Conservation (phyloP, 768 basidiomycete species). For the Fomitopsis serialis region DNA sequence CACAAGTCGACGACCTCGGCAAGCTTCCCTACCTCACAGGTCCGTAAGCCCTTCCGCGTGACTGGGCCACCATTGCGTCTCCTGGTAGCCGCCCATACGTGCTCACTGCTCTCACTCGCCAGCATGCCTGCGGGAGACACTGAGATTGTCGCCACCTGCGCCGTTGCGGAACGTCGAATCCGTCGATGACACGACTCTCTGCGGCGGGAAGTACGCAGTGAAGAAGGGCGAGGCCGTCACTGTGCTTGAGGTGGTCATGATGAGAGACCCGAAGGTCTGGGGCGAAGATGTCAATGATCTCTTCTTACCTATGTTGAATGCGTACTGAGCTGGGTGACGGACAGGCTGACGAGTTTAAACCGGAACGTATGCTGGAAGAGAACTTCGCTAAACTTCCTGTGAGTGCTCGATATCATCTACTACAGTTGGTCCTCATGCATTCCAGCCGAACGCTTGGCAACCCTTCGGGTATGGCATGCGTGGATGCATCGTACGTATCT, state of each 20-base stretch:
- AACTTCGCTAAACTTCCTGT: conserved; percentile 42
- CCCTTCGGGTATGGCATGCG: conserved; percentile 28
- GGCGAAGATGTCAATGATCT: conserved; percentile 40
- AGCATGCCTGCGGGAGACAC: conserved; percentile 34
- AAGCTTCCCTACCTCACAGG: conserved; percentile 40
- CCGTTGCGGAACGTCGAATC: conserved; percentile 29
- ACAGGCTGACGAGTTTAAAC: conserved; percentile 34
- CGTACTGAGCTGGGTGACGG: neutral
- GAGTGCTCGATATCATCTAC: conserved; percentile 4
- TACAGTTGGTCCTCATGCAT: neutral
- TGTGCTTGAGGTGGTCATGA: conserved; percentile 25
- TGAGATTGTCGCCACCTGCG: conserved; percentile 34
- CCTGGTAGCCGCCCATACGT: conserved; percentile 25
- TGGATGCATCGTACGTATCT: conserved; percentile 20
- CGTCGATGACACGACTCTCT: conserved; percentile 32
- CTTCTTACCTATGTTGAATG: neutral
- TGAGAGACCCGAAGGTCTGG: conserved; percentile 40
- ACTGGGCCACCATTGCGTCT: too few species aligned
- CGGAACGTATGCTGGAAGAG: conserved; percentile 46
- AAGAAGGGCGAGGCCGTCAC: conserved; percentile 24
- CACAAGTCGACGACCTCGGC: conserved; percentile 33
- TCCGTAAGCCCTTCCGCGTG: conserved; percentile 7
- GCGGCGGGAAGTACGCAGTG: conserved; percentile 36
- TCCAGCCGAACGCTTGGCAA: conserved; percentile 38
- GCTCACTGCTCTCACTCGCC: conserved; percentile 27